Evolutionary conservation across 2,329 filamentous ascomycete genomes (phyloP), one percentile per base, ranked within the genome.

Genomic region (Fusarium kyushuense): DNA sequence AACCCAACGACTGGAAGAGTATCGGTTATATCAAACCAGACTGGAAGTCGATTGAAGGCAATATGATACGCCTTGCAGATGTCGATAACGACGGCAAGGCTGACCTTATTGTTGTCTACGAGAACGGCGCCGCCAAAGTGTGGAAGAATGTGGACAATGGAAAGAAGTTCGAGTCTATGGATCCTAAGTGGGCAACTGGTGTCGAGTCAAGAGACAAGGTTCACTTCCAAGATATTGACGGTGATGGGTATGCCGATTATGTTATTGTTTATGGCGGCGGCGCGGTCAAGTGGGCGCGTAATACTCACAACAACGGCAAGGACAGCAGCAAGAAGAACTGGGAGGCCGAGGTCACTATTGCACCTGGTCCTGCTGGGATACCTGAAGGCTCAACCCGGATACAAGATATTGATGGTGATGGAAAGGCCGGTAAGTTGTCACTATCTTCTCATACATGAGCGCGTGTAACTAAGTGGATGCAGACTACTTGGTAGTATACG

Each of bases 401-500:
- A 1, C 23, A 25, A 13, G 57, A 59, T 5, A 16, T 59, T 6
- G 57, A 60, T n/a, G 52, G 52, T 0, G 43, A 60, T 27, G 43
- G 57, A 6, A 57, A 48, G 3, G 57, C 57, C 13, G 43, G 52
- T 42, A 36, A 48, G 32, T 27, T n/a, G n/a, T n/a, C n/a, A n/a
- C n/a, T n/a, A n/a, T n/a, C n/a, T n/a, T n/a, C n/a, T n/a, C n/a
- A n/a, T n/a, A n/a, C n/a, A n/a, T n/a, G n/a, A n/a, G n/a, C n/a
- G n/a, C n/a, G n/a, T n/a, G n/a, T n/a, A n/a, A n/a, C n/a, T n/a
- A n/a, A n/a, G n/a, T n/a, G n/a, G n/a, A n/a, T n/a, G n/a, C n/a
- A 58, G 69, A 72, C 21, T 69, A 71, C 23, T 46, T 72, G 1
- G 38, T 72, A 27, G 29, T 67, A 9, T 72, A 71, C 27, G 33